phyloP scores from a whole-genome alignment of 257 asterid genomes.

The Salvia hispanica region DNA sequence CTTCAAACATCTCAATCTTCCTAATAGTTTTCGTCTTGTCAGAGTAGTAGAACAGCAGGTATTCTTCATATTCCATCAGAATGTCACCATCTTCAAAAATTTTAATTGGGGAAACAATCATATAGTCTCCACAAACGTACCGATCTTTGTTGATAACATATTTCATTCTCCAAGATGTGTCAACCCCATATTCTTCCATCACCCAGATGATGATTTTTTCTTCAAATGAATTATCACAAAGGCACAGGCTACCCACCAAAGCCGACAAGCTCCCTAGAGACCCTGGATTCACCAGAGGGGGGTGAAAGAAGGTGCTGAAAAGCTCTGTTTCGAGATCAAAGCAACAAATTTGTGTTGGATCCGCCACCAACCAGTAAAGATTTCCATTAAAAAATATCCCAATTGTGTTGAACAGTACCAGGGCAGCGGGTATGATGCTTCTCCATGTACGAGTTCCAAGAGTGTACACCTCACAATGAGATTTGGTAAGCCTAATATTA shows the following conservation, averaged over 20 bases:
- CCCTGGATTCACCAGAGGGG: background rate
- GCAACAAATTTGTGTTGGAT: conserved; percentile 33
- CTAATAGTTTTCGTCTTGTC: conserved; percentile 24
- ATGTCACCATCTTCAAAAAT: conserved; percentile 44
- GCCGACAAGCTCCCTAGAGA: conserved; percentile 18
- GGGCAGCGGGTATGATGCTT: conserved; percentile 7
- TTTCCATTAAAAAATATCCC: conserved; percentile 41
- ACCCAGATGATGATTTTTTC: conserved; percentile 43
- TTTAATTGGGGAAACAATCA: conserved; percentile 30
- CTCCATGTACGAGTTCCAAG: conserved; percentile 46
- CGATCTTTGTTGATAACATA: conserved; percentile 29
- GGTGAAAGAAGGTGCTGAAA: conserved; percentile 11
- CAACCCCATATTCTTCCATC: conserved; percentile 47
- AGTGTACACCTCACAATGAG: conserved; percentile 40
- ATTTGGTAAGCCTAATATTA: conserved; percentile 4
- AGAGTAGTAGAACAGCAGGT: conserved; percentile 33
- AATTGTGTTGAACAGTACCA: background rate
- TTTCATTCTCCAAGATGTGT: conserved; percentile 40
- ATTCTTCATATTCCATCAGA: conserved; percentile 39
- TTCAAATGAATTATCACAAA: conserved; percentile 36
- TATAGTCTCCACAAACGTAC: conserved; percentile 11
- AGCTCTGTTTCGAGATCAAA: conserved; percentile 39
- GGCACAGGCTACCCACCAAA: conserved; percentile 30
- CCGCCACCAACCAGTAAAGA: conserved; percentile 44
- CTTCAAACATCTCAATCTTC: conserved; percentile 2